A percentile compares a stretch with the other conserved stretches of the same genome.
Conservation (phyloP, 176 grass and related monocot genomes). For the Eragrostis nindensis region DNA sequence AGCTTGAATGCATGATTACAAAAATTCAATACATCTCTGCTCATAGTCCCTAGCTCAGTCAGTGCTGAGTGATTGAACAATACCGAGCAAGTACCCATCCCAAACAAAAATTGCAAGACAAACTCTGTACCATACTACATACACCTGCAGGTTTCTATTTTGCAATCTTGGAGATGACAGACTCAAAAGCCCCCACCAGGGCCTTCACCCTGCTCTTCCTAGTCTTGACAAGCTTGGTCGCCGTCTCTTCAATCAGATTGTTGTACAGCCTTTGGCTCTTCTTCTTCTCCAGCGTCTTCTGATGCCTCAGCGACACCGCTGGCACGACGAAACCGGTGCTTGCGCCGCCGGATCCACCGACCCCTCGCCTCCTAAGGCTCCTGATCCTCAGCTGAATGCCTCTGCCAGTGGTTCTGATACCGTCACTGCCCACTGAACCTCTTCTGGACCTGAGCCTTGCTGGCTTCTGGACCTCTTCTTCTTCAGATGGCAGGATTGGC, state of each 20-base stretch:
- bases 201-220: constrained; percentile 85
- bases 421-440: constrained; percentile 37
- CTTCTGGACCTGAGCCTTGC: constrained; percentile 49
- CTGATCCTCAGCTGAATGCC: constrained; percentile 56
- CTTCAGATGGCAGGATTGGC: neutral
- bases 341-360: neutral
- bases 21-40: neutral
- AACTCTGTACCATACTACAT: neutral
- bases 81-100: neutral
- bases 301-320: constrained; percentile 51
- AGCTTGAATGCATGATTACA: neutral
- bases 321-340: constrained; percentile 33
- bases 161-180: constrained; percentile 65
- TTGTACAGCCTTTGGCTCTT: constrained; percentile 64
- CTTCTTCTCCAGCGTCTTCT: constrained; percentile 72
- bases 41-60: neutral
- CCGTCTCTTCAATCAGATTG: constrained; percentile 67
- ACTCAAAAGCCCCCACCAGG: constrained; percentile 74
- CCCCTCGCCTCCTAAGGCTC: constrained; percentile 56
- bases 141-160: constrained; percentile 34
- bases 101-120: neutral
- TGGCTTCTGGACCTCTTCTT: constrained; percentile 17
- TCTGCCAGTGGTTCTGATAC: neutral
- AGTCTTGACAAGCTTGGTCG: constrained; percentile 58
- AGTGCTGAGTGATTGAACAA: neutral